phyloP scores from a whole-genome alignment of 305 asterid species.

The Euphrasia arctica region DNA sequence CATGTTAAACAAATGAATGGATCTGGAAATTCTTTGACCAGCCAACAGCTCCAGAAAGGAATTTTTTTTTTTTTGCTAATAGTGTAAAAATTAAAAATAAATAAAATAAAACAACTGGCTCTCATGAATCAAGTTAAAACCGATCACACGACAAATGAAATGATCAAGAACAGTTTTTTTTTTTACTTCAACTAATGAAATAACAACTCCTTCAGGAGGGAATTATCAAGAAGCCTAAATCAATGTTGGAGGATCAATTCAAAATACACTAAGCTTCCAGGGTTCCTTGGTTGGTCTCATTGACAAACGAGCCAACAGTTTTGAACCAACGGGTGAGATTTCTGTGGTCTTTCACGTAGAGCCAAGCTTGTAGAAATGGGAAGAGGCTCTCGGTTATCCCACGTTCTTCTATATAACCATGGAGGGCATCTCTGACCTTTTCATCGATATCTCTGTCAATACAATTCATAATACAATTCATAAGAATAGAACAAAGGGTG shows the following conservation, averaged over 20 bases:
- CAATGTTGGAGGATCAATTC: neutral
- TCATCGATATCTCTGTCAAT: slow-evolving; percentile 59
- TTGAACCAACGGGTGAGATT: slow-evolving; percentile 71
- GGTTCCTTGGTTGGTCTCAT: slow-evolving; percentile 35
- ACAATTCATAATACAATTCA: too few relatives aligned
- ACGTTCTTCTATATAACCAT: slow-evolving; percentile 70
- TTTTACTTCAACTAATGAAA: too few relatives aligned
- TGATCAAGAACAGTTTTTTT: too few relatives aligned
- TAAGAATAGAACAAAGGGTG: neutral
- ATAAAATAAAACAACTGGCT: neutral
- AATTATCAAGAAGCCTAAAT: neutral
- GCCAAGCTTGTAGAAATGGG: slow-evolving; percentile 94
- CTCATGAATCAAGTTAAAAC: neutral
- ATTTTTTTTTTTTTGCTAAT: neutral
- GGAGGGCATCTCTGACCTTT: slow-evolving; percentile 69
- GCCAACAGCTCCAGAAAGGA: neutral
- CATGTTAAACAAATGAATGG: too few relatives aligned
- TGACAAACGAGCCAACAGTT: slow-evolving; percentile 53
- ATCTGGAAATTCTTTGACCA: neutral
- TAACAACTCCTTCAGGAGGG: neutral
- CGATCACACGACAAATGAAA: too few relatives aligned
- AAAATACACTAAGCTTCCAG: slow-evolving; percentile 22
- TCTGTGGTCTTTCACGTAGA: slow-evolving; percentile 91
- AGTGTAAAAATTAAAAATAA: too few relatives aligned
- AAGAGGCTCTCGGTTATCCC: slow-evolving; percentile 78